A percentile compares a stretch with the other conserved stretches of the same genome.
Conservation (phyloP, 2,329 filamentous ascomycete species). For the Cercospora zeina region DNA sequence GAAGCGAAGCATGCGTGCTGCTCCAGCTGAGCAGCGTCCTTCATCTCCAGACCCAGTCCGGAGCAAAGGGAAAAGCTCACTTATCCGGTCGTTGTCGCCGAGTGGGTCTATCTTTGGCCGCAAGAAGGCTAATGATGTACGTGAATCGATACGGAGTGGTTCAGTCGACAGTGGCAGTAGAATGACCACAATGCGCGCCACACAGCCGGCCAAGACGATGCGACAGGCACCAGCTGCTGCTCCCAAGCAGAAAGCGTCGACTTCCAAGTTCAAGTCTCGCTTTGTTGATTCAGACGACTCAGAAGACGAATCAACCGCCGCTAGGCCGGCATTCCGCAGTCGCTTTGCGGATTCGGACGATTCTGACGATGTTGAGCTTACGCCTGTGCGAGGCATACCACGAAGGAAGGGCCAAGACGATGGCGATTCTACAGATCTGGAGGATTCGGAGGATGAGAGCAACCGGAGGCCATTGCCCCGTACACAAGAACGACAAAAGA, state of each 20-base stretch:
- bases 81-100: constrained; percentile 71
- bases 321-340: constrained; percentile 43
- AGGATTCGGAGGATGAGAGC: constrained; percentile 47
- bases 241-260: constrained; percentile 12
- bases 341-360: constrained; percentile 54
- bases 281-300: constrained; percentile 61
- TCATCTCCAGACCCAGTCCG: constrained; percentile 40
- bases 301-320: constrained; percentile 54
- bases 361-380: constrained; percentile 53
- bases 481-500: constrained; percentile 49
- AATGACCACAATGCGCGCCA: constrained; percentile 29
- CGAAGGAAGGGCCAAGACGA: constrained; percentile 57
- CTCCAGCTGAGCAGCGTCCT: constrained; percentile 42
- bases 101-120: constrained; percentile 55
- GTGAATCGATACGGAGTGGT: constrained; percentile 33
- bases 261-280: constrained; percentile 51
- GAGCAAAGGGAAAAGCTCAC: constrained; percentile 34
- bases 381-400: constrained; percentile 62
- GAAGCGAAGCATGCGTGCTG: constrained; percentile 69
- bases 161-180: constrained; percentile 30
- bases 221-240: constrained; percentile 16
- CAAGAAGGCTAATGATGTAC: constrained; percentile 33
- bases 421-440: constrained; percentile 57
- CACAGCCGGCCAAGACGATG: constrained; percentile 17
- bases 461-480: constrained; percentile 30